These are phyloP conservation scores for Yamadazyma blattariae DNA, from an alignment of 1,139 yeast species.

Conservation along the genomic window DNA sequence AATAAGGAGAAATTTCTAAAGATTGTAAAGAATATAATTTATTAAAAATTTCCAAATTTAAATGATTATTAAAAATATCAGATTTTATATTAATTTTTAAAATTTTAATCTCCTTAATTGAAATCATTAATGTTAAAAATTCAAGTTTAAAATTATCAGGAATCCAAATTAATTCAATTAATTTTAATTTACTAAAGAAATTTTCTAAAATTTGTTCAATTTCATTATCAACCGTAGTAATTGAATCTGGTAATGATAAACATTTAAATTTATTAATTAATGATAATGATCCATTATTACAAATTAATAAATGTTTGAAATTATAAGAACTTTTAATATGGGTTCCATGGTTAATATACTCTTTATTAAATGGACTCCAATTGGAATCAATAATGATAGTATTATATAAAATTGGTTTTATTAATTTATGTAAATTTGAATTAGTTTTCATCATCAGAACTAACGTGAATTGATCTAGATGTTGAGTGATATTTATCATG, in stretches of 20 bases:
- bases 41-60: slow-evolving; percentile 8
- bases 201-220: slow-evolving; percentile 14
- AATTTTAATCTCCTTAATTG: slow-evolving; percentile 13
- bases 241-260: slow-evolving; percentile 34
- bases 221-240: slow-evolving; percentile 25
- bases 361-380: slow-evolving; percentile 35
- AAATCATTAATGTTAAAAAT: slow-evolving; percentile 20
- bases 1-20: slow-evolving; percentile 30
- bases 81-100: slow-evolving; percentile 26
- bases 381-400: slow-evolving; percentile 37
- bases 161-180: slow-evolving; percentile 32
- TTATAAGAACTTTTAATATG: slow-evolving; percentile 35
- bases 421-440: slow-evolving; percentile 25
- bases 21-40: slow-evolving; percentile 22
- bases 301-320: slow-evolving; percentile 28
- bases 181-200: slow-evolving; percentile 19
- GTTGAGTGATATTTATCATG: slow-evolving; percentile 14
- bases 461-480: slow-evolving; percentile 42
- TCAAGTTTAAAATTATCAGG: slow-evolving; percentile 31
- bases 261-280: slow-evolving; percentile 19
- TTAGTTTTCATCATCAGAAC: slow-evolving; percentile 31
- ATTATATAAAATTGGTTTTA: slow-evolving; percentile 34
- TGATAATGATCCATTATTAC: slow-evolving; percentile 10
- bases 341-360: slow-evolving; percentile 20
- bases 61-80: slow-evolving; percentile 15